These are phyloP conservation scores for Scortechinia acanthostroma DNA, from an alignment of 2,329 filamentous ascomycete species.

Conservation along the genomic window DNA sequence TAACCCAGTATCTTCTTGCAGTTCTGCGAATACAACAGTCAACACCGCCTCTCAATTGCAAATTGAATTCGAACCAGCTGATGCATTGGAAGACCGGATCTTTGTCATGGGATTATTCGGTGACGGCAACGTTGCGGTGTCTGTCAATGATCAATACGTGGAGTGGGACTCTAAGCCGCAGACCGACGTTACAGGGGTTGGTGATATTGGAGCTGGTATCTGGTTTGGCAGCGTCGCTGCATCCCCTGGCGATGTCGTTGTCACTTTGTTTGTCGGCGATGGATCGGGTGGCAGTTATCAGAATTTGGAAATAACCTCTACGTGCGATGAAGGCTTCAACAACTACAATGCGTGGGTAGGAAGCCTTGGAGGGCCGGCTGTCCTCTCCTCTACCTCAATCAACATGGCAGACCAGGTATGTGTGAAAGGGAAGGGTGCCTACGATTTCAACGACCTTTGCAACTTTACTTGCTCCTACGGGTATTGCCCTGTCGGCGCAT, in stretches of 20 bases:
- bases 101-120: background rate
- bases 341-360: background rate
- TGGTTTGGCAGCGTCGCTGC: background rate
- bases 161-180: background rate
- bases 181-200: background rate
- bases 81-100: background rate
- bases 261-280: background rate
- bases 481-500: slow-evolving; percentile 12
- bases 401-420: background rate
- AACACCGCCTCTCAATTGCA: too few species aligned
- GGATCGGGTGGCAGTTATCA: too few species aligned
- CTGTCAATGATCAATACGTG: too few species aligned
- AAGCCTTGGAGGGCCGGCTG: background rate
- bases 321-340: too few species aligned
- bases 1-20: background rate
- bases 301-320: too few species aligned
- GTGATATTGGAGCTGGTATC: background rate
- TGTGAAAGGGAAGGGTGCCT: slow-evolving; percentile 19
- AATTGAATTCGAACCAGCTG: too few species aligned
- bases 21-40: too few species aligned
- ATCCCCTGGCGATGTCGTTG: too few species aligned
- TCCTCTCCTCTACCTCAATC: too few species aligned
- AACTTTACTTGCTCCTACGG: slow-evolving; percentile 12
- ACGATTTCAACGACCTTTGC: slow-evolving; percentile 20
- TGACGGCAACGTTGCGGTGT: too few species aligned